Evolutionary conservation across 768 basidiomycete genomes (phyloP).

Genomic region (Leccinum incarnatum): DNA sequence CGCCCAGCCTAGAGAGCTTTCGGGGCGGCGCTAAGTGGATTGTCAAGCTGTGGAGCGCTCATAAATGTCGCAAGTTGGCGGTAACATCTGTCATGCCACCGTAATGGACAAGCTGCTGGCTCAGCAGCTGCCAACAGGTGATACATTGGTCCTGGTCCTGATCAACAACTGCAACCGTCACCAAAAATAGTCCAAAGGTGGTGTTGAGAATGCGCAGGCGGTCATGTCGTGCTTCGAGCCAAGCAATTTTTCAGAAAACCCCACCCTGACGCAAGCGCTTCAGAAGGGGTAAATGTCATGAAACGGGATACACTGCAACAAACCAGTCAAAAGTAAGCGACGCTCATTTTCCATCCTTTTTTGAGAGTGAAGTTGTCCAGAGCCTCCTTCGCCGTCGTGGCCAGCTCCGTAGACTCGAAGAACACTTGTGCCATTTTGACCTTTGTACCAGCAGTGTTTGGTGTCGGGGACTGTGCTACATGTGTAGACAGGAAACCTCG

Average conservation of each 20-base stretch:
- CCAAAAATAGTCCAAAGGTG: not conserved
- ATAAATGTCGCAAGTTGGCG: not conserved
- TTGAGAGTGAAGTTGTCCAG: constrained; percentile 85
- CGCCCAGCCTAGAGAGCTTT: not conserved
- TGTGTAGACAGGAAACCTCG: constrained; percentile 75
- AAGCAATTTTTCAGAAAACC: not conserved
- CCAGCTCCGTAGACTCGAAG: constrained; percentile 75
- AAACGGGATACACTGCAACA: constrained; percentile 14
- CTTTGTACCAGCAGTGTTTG: constrained; percentile 59
- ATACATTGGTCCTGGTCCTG: not conserved
- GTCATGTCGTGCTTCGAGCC: not conserved
- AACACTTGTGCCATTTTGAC: constrained; percentile 79
- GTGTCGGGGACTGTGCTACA: constrained; percentile 65
- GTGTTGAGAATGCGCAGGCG: not conserved
- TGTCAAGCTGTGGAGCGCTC: not conserved
- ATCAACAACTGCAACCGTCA: not conserved
- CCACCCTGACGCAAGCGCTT: constrained; percentile 41
- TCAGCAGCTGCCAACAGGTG: not conserved
- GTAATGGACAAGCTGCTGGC: not conserved
- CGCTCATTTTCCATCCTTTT: constrained; percentile 81
- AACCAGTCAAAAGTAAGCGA: constrained; percentile 54
- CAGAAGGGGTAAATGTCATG: constrained; percentile 14
- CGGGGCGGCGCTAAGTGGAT: not conserved
- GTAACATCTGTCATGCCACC: not conserved
- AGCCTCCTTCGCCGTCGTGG: constrained; percentile 75